Evolutionary conservation across 2,329 filamentous ascomycete species (phyloP).

Genomic region (Ophiosphaerella herpotricha): DNA sequence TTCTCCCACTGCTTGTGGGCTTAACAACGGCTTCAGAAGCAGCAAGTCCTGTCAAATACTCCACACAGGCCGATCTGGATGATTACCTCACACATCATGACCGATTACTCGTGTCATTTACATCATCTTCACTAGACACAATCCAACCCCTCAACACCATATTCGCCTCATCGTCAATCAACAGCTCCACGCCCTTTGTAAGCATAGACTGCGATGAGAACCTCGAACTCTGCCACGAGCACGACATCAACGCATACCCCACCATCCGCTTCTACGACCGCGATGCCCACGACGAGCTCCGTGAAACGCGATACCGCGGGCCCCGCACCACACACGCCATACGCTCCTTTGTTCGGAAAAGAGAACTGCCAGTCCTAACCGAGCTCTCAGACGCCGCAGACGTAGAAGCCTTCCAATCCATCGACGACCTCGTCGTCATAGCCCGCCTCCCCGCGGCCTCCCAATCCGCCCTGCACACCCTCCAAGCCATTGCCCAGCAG

Average conservation of each 20-base stretch:
- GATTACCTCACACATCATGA: slow-evolving; percentile 7
- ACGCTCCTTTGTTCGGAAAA: slow-evolving; percentile 15
- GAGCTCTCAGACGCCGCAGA: slow-evolving; percentile 3
- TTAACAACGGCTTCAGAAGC: neutral
- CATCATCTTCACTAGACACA: slow-evolving; percentile 12
- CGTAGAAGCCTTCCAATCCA: slow-evolving; percentile 11
- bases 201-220: slow-evolving; percentile 25
- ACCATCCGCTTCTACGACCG: slow-evolving; percentile 20
- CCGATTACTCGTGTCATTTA: slow-evolving; percentile 20
- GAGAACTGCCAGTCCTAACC: slow-evolving; percentile 13
- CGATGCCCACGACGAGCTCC: neutral
- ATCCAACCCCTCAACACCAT: slow-evolving; percentile 13
- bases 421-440: slow-evolving; percentile 22
- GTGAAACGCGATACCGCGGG: slow-evolving; percentile 21
- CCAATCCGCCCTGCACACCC: slow-evolving; percentile 2
- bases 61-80: slow-evolving; percentile 7
- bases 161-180: slow-evolving; percentile 10
- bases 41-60: slow-evolving; percentile 6
- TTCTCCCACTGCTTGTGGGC: neutral
- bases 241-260: slow-evolving; percentile 29
- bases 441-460: slow-evolving; percentile 16
- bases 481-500: slow-evolving; percentile 9
- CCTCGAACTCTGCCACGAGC: slow-evolving; percentile 17
- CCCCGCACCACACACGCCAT: slow-evolving; percentile 14
- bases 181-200: slow-evolving; percentile 12